These are phyloP conservation scores for Cutaneotrichosporon mucoides DNA, from an alignment of 1,284 basidiomycete genomes.

Conservation along the genomic window DNA sequence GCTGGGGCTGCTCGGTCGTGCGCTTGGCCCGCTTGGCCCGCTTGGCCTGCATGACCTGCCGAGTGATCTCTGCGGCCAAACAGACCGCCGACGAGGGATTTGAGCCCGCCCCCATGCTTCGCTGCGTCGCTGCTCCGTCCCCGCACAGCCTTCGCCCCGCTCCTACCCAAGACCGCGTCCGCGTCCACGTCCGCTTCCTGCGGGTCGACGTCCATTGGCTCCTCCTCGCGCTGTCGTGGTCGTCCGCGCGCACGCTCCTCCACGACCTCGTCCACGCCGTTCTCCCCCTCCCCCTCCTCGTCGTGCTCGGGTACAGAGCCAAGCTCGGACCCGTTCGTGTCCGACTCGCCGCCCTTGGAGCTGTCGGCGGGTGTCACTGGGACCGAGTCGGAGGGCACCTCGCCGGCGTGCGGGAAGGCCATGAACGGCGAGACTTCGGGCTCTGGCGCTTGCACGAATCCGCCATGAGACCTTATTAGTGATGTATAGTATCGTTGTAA, in stretches of 20 bases:
- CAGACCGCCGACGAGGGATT: conserved; percentile 16
- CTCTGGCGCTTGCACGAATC: conserved; percentile 38
- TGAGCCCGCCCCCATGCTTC: not conserved
- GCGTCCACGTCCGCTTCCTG: not conserved
- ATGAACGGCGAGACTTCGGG: conserved; percentile 39
- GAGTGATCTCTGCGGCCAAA: conserved; percentile 11
- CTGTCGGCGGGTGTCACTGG: conserved; percentile 9
- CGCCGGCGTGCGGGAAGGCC: conserved; percentile 30
- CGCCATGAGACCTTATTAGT: conserved; percentile 47
- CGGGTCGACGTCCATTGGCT: conserved; percentile 18
- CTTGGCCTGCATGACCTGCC: not conserved
- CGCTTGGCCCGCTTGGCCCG: not conserved
- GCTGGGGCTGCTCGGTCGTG: not conserved
- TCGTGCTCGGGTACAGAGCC: conserved; percentile 2
- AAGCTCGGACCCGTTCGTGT: not conserved
- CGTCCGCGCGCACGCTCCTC: conserved; percentile 4
- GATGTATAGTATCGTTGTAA: conserved; percentile 51
- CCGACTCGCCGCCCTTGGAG: conserved; percentile 1
- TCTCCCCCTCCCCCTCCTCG: conserved; percentile 6
- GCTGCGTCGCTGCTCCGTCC: not conserved
- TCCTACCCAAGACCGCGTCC: no score
- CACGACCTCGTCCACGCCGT: conserved; percentile 4
- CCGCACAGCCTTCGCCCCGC: not conserved
- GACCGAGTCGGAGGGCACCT: conserved; percentile 1
- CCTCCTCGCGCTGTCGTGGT: conserved; percentile 5